Percentiles rank a stretch among this genome's conserved stretches.
These are phyloP conservation scores for Xylariaceae sp. DNA, from an alignment of 2,329 filamentous ascomycete genomes.

Conservation along the genomic window DNA sequence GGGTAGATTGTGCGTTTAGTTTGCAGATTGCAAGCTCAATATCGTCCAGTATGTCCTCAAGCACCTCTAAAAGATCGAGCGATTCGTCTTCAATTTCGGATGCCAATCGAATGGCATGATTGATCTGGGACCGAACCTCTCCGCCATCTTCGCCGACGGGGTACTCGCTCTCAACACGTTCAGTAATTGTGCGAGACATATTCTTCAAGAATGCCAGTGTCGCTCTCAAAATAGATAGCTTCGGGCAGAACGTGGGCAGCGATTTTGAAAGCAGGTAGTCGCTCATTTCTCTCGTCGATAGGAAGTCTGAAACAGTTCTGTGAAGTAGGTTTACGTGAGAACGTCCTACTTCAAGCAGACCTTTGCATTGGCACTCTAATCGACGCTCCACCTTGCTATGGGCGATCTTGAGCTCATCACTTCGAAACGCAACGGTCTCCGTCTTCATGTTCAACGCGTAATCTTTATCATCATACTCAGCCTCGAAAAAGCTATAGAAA, in stretches of 20 bases:
- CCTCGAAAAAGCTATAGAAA: neutral
- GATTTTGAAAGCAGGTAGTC: neutral
- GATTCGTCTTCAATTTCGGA: no score
- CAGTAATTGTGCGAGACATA: no score
- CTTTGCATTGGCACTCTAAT: conserved; percentile 1
- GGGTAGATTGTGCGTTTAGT: no score
- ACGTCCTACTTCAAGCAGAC: conserved; percentile 1
- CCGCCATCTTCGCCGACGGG: no score
- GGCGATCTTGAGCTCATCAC: neutral
- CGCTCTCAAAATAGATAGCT: no score
- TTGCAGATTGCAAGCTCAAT: no score
- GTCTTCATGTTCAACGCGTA: neutral
- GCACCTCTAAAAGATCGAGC: no score
- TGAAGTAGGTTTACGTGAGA: neutral
- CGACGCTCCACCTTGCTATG: neutral
- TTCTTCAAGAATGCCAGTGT: no score
- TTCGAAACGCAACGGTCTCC: neutral
- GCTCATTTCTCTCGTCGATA: neutral
- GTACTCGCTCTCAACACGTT: no score
- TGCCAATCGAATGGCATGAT: no score
- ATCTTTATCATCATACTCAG: neutral
- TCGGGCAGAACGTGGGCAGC: neutral
- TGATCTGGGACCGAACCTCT: no score
- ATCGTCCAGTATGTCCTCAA: no score
- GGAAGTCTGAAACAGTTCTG: conserved; percentile 4